Conservation (phyloP, 257 asterid genomes). For the Solanum appendiculatum region DNA sequence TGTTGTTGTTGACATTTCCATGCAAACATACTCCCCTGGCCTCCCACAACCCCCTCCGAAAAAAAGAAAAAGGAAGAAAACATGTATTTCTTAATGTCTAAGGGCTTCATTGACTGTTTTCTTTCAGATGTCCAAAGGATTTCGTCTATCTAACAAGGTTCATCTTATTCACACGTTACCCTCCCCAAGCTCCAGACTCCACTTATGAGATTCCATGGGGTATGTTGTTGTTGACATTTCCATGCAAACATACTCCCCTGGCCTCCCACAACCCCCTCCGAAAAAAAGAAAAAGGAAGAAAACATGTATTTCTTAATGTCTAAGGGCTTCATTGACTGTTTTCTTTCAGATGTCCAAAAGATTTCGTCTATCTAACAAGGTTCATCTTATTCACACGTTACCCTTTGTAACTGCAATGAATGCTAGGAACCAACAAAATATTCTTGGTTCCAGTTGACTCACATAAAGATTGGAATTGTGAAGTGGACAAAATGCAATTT, state of each 20-base stretch:
- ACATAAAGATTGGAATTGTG: neutral
- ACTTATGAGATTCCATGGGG: neutral
- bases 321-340: neutral
- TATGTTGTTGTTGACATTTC: neutral
- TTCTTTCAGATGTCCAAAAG: neutral
- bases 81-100: neutral
- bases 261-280: neutral
- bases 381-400: neutral
- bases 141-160: neutral
- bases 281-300: neutral
- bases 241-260: neutral
- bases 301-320: neutral
- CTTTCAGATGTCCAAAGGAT: neutral
- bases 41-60: neutral
- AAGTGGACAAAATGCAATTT: neutral
- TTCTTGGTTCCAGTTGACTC: neutral
- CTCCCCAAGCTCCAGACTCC: too few species aligned
- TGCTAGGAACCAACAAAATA: neutral
- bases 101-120: neutral
- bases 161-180: neutral
- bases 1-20: neutral
- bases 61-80: neutral
- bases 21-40: neutral
- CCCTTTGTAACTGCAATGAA: neutral
- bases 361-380: neutral